Base-by-base conservation (phyloP, 768 basidiomycete species). In the Tylopilus subfusipes region DNA sequence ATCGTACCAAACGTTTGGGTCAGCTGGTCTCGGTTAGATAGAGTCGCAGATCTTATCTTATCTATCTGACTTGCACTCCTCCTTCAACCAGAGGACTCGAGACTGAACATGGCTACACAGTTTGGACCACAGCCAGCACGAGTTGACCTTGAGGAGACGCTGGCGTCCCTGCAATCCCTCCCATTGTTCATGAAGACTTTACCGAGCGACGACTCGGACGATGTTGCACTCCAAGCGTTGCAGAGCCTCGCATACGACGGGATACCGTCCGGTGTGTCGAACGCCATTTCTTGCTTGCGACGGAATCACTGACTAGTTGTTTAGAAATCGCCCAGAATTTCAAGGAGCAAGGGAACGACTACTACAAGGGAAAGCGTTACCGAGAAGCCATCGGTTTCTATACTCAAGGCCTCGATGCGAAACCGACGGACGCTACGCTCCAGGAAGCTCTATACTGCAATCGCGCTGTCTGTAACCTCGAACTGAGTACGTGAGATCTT, bases 321-420 rank as follows among this genome's bases (percentile, higher is more conserved):
- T 25, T 58, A 96, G 97, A 98, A 69, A 77, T 93, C 59, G 93
- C 96, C 1, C 79, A 83, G 56, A 94, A 90, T 65, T 97, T 98
- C 73, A 98, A 97, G 70, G 85, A 92, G 50, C 92, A 96, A 67
- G 97, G 94, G 5, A 98, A 98, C 67, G 93, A 95, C 52, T 92
- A 96, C 64, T 96, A 90, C 74, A 86, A 84, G 60, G 87, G 86
- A 27, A 92, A 90, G 65, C 82, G 90, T 40, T 89, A 82, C 69
- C 82, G 90, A 34, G 94, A 98, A 68, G 97, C 97, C 1, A 56
- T 86, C 9, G 83, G 84, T 1, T 97, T 98, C 69, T 99, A 98
- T 69, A 84, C 86, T 0, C 90, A 95, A 68, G 96, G 89, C 2
- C 63, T 98, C 24, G 91, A 94, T 52, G 90, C 88, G 19, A 83